These are phyloP conservation scores for Talaromyces rugulosus DNA, from an alignment of 2,329 filamentous ascomycete species.

Conservation along the genomic window DNA sequence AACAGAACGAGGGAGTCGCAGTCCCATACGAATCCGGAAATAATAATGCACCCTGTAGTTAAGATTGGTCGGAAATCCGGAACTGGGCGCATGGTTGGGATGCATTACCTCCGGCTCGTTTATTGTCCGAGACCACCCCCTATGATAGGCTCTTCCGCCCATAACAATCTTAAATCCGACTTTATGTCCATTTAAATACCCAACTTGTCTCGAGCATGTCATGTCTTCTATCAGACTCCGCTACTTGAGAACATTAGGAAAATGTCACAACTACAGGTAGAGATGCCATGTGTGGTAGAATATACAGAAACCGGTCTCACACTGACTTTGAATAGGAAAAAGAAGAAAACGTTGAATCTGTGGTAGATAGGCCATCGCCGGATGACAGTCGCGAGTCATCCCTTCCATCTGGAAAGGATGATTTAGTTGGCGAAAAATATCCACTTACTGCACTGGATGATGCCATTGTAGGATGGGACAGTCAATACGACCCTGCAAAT, in stretches of 20 bases:
- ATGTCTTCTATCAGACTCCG: background rate
- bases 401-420: background rate
- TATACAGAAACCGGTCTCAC: background rate
- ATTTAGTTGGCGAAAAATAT: background rate
- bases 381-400: background rate
- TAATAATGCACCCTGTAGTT: background rate
- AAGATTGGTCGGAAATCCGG: background rate
- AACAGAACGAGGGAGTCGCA: background rate
- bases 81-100: background rate
- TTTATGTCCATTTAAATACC: no score
- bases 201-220: background rate
- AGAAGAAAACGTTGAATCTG: background rate
- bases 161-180: background rate
- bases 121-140: background rate
- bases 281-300: background rate
- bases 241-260: background rate
- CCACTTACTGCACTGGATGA: background rate
- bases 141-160: background rate
- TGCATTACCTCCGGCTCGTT: background rate
- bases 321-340: background rate
- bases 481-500: constrained; percentile 3
- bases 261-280: background rate
- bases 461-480: constrained; percentile 6
- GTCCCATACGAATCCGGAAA: background rate
- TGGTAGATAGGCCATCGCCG: background rate